Evolutionary conservation across 2,329 filamentous ascomycete species (phyloP), one percentile per base, ranked within the genome.

Genomic region (Atkinsonella hypoxylon): DNA sequence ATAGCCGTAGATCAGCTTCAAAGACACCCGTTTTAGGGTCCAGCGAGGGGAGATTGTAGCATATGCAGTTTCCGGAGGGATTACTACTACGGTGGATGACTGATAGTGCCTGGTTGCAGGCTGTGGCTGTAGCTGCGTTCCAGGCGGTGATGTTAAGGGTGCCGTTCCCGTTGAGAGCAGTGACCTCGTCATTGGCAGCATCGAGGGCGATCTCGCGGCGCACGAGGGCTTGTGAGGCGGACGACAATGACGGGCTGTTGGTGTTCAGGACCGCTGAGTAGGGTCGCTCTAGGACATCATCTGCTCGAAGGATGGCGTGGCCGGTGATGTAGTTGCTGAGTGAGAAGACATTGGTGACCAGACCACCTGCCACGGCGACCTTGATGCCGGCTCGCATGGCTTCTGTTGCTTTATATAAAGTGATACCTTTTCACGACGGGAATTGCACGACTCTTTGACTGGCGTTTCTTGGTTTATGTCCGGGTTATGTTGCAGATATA

Each of bases 21-120:
- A 93, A 93, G 15, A 81, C 70, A 31, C 87, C 87, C 0, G 78
- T 82, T 4, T 66, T 66, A 58, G 78, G 79, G 67, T 91, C 77
- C 51, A 89, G 75, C 39, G 78, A 79, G 0, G 83, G 82, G 22
- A 94, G 67, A 63, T 93, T 94, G 70, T 91, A 93, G 75, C 88
- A 94, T 45, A 87, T 79, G 52, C 83, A 84, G 45, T 88, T 78
- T 47, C 88, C 88, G 10, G 85, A 84, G 5, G 85, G 85, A 57
- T 90, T 91, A 22, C 78, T 76, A 41, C 81, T 78, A 53, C 74
- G 70, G 13, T 71, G 70, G 46, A 89, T 71, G 26, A 67, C 63
- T 2, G 66, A 63, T 17, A 93, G 71, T 9, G 77, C 74, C 20
- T 68, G 59, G 43, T 68, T 69, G 65, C 87, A 93, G 20, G 82